A percentile compares a stretch with the other conserved stretches of the same genome.
Conservation (phyloP, 179 eudicot genomes). For the Vitellaria paradoxa region DNA sequence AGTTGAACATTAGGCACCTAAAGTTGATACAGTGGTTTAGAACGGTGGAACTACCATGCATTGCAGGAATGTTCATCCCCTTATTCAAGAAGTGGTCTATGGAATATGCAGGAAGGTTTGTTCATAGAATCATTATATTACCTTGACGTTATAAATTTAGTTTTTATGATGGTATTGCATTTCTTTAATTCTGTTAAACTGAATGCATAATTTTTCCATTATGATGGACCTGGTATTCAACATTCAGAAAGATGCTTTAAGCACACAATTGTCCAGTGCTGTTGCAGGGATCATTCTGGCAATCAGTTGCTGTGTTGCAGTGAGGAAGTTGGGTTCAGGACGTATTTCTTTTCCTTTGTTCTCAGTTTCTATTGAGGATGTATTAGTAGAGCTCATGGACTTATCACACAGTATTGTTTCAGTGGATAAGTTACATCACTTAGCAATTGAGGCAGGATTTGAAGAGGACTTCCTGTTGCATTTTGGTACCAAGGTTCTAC, state of each 20-base stretch:
- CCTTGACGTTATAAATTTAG: neutral
- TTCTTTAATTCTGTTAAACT: neutral
- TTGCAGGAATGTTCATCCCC: conserved; percentile 40
- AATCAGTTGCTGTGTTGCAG: conserved; percentile 48
- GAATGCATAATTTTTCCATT: neutral
- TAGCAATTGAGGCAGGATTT: conserved; percentile 48
- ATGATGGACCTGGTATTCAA: neutral
- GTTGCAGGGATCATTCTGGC: conserved; percentile 47
- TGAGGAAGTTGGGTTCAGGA: conserved; percentile 34
- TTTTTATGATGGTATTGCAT: neutral
- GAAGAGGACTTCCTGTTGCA: conserved; percentile 42
- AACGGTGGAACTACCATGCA: conserved; percentile 38
- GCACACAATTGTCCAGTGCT: conserved; percentile 35
- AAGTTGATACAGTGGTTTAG: conserved; percentile 42
- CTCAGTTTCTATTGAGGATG: conserved; percentile 24
- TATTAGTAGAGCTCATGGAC: conserved; percentile 36
- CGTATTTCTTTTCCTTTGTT: conserved; percentile 29
- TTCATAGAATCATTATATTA: neutral
- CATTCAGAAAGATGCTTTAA: conserved; percentile 10
- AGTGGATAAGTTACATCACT: conserved; percentile 33
- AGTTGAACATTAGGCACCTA: conserved; percentile 21
- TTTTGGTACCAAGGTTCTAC: conserved; percentile 48
- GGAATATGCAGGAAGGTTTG: conserved; percentile 55
- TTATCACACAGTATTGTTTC: conserved; percentile 33
- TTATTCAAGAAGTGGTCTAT: conserved; percentile 52